Conservation (phyloP, 352 stramenopile genomes). For the Halophytophthora polymorphica region DNA sequence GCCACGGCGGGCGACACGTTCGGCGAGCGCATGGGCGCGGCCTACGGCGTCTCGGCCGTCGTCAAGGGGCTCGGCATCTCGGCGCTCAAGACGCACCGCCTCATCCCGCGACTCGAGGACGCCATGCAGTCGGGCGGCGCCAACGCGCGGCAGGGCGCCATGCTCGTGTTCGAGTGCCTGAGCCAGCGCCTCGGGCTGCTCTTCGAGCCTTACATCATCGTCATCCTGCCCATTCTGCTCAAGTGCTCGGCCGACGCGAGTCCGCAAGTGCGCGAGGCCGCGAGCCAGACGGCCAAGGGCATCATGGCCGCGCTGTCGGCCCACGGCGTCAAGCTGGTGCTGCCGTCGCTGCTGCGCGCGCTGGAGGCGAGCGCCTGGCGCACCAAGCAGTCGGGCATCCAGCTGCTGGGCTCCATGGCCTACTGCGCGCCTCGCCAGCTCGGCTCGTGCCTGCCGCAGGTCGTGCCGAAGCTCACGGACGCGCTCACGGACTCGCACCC, state of each 20-base stretch:
- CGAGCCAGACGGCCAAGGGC: conserved; percentile 91
- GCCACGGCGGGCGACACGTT: conserved; percentile 80
- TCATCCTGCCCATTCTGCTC: conserved; percentile 98
- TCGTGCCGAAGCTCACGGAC: conserved; percentile 97
- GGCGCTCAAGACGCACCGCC: conserved; percentile 95
- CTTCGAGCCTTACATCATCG: conserved; percentile 98
- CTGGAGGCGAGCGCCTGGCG: conserved; percentile 94
- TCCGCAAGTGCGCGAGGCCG: conserved; percentile 95
- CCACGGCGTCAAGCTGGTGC: conserved; percentile 98
- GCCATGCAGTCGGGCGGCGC: conserved; percentile 71
- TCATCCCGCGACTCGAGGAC: conserved; percentile 92
- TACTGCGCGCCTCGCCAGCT: conserved; percentile 99
- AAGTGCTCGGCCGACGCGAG: conserved; percentile 97
- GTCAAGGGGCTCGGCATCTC: conserved; percentile 99
- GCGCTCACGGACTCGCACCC: conserved; percentile 98
- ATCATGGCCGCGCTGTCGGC: conserved; percentile 99
- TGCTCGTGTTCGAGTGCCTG: conserved; percentile 98
- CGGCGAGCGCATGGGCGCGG: conserved; percentile 90
- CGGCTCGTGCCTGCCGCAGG: conserved; percentile 96
- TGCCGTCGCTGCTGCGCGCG: conserved; percentile 95
- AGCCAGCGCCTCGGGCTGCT: conserved; percentile 95
- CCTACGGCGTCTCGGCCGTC: conserved; percentile 97
- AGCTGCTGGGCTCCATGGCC: conserved; percentile 96
- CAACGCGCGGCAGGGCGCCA: conserved; percentile 88
- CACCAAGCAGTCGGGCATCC: conserved; percentile 98